These are phyloP conservation scores for Trichophyton simii DNA, from an alignment of 2,329 filamentous ascomycete species.

Conservation along the genomic window DNA sequence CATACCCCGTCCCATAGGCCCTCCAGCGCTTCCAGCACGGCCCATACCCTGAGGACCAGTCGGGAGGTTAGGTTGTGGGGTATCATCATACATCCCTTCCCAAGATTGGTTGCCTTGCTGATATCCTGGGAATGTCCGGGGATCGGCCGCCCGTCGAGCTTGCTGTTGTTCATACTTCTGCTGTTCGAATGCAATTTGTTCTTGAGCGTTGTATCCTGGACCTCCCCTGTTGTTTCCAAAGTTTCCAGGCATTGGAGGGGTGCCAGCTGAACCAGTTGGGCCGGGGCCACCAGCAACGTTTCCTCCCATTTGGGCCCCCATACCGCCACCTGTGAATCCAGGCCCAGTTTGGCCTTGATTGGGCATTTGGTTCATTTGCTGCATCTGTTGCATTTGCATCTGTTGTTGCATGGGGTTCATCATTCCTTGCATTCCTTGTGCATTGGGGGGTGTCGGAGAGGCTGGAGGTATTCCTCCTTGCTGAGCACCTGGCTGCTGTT, in stretches of 20 bases:
- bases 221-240: conserved; percentile 34
- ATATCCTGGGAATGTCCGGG: conserved; percentile 30
- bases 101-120: conserved; percentile 57
- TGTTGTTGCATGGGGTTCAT: conserved; percentile 67
- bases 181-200: conserved; percentile 64
- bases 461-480: conserved; percentile 26
- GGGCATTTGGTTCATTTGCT: conserved; percentile 48
- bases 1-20: conserved; percentile 31
- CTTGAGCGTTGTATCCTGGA: conserved; percentile 53
- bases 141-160: conserved; percentile 40
- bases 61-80: conserved; percentile 63
- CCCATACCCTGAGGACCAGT: conserved; percentile 39
- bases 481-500: conserved; percentile 4
- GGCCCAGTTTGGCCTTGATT: conserved; percentile 31
- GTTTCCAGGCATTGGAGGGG: conserved; percentile 23
- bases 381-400: conserved; percentile 55
- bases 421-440: conserved; percentile 43
- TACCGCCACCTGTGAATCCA: conserved; percentile 16
- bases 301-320: conserved; percentile 25
- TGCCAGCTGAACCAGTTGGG: conserved; percentile 42
- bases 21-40: conserved; percentile 25
- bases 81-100: conserved; percentile 98
- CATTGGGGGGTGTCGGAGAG: conserved; percentile 34
- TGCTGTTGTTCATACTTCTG: conserved; percentile 64
- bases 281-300: conserved; percentile 21